Percentiles rank a stretch among this genome's conserved stretches.
These are phyloP conservation scores for Corchorus olitorius DNA, from an alignment of 345 rosid species.

Conservation along the genomic window DNA sequence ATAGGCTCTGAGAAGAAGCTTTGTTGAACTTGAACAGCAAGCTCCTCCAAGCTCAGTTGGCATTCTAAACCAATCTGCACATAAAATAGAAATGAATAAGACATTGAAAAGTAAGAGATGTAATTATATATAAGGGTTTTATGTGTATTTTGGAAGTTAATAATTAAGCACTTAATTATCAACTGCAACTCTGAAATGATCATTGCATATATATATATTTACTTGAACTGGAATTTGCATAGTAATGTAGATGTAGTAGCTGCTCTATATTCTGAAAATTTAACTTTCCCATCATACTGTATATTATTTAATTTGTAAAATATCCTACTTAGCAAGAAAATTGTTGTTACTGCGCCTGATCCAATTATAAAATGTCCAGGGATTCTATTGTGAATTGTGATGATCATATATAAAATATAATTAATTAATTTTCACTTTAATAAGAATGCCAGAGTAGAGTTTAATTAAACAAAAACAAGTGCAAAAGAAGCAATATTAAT, in stretches of 20 bases:
- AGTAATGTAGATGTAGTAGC: no score
- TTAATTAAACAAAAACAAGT: no score
- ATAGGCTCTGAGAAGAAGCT: constrained; percentile 43
- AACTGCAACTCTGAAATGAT: not conserved
- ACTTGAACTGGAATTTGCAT: not conserved
- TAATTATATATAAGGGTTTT: not conserved
- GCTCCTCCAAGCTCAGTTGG: constrained; percentile 84
- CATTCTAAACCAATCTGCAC: constrained; percentile 73
- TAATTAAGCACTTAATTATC: not conserved
- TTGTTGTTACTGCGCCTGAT: no score
- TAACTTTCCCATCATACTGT: no score
- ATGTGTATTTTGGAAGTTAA: not conserved
- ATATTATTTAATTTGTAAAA: no score
- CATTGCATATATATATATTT: not conserved
- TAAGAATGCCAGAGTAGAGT: no score
- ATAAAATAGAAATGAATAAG: not conserved
- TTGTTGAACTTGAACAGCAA: constrained; percentile 79
- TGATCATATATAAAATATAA: no score
- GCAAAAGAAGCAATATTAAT: no score
- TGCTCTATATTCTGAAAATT: no score
- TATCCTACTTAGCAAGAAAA: no score
- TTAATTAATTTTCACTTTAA: not conserved
- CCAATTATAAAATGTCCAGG: no score
- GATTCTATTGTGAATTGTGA: no score
- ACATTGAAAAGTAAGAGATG: not conserved